Base-by-base conservation (phyloP, 2,329 filamentous ascomycete genomes). In the Penicillium sp. region DNA sequence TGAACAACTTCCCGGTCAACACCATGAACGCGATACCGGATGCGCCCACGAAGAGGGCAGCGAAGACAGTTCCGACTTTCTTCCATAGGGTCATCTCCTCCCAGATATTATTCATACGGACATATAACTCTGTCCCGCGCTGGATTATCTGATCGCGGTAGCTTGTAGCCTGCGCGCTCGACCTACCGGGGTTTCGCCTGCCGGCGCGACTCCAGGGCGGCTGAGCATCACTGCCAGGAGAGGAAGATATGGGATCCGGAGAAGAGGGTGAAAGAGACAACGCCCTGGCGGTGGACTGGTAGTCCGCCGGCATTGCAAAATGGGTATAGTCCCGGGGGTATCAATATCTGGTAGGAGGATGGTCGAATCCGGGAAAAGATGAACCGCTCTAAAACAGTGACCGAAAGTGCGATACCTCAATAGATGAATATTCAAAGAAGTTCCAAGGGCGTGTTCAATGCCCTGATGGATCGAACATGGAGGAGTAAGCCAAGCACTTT, bases 1-100 rank as follows among this genome's bases (percentile, higher is more conserved):
- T 76, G 72, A 96, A 94, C 65, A 97, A 84, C 57, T 77, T 72
- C 67, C 91, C 84, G 56, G 84, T 88, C 75, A 87, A 93, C 54
- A 91, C 68, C 49, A 95, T 72, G 65, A 87, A 84, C 4, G 89
- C 71, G 46, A 95, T 72, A 26, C 76, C 72, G 12, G 87, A 62
- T 8, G 80, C 73, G 49, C 77, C 68, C n/a, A 75, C 55, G 0
- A 76, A 63, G 15, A 85, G 43, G 8, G 74, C 69, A 22, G 72
- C 79, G 3, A 76, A 52, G 12, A 77, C 67, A 19, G 83, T 74
- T 19, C 83, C 72, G 6, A 81, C 68, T 58, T 79, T 80, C 67
- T 94, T 84, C 49, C 81, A 61, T 1, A 78, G 56, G 2, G 65
- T 71, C 69, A 76, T 68, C 42, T 63, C 63, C 43, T 62, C 56